These are phyloP conservation scores for Mortierella sp. DNA, from an alignment of 371 early-diverging fungal species.

Conservation along the genomic window DNA sequence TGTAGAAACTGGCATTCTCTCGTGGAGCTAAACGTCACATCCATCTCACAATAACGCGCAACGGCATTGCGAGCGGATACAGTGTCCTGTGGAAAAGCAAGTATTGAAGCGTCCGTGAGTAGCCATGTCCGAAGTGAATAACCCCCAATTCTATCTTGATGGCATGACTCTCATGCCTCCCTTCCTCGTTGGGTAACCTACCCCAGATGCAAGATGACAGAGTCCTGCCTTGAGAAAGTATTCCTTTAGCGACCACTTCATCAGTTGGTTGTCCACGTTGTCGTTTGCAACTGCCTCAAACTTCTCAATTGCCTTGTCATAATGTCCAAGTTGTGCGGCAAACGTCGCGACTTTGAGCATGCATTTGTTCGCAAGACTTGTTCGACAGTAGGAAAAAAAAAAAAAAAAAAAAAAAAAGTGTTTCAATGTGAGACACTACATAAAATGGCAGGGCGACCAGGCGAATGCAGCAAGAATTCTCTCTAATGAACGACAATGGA, in stretches of 20 bases:
- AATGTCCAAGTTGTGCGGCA: constrained; percentile 91
- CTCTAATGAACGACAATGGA: not conserved
- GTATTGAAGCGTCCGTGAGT: not conserved
- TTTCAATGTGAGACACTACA: too few relatives aligned
- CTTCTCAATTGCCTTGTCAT: constrained; percentile 85
- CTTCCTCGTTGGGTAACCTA: constrained; percentile 41
- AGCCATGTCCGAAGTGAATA: not conserved
- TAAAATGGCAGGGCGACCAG: too few relatives aligned
- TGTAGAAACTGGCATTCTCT: constrained; percentile 87
- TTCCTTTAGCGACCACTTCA: constrained; percentile 94
- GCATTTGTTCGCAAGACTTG: constrained; percentile 88
- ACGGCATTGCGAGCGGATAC: constrained; percentile 79
- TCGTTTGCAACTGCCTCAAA: constrained; percentile 88
- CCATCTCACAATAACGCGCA: constrained; percentile 85
- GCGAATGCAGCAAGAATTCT: too few relatives aligned
- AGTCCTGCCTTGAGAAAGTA: constrained; percentile 95
- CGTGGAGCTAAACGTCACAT: constrained; percentile 83
- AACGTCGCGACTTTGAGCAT: constrained; percentile 90
- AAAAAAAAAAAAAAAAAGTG: not conserved
- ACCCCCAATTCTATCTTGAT: not conserved
- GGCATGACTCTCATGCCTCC: not conserved
- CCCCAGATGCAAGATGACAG: constrained; percentile 81
- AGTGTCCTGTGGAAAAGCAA: constrained; percentile 62
- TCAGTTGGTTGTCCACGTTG: constrained; percentile 87
- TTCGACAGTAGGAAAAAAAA: not conserved